Percentiles rank a stretch among this genome's conserved stretches.
These are phyloP conservation scores for Tetrastigma voinierianum DNA, from an alignment of 164 flowering plant species.

Conservation along the genomic window DNA sequence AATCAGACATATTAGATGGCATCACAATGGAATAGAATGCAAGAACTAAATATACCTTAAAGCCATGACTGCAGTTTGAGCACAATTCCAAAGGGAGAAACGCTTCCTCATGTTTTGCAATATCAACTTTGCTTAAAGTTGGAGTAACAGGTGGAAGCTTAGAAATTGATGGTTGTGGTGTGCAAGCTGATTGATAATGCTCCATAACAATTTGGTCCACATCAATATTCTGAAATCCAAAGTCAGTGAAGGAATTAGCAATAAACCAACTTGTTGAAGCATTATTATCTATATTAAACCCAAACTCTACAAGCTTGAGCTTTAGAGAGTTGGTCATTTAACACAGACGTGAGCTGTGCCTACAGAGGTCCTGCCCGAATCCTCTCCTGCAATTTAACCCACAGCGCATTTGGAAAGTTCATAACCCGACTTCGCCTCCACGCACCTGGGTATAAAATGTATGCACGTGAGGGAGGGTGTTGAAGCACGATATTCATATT, in stretches of 20 bases:
- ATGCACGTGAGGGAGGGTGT: too few relatives aligned
- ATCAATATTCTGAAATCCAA: conserved; percentile 67
- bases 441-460: too few relatives aligned
- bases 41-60: conserved; percentile 42
- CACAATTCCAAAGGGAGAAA: conserved; percentile 64
- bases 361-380: too few relatives aligned
- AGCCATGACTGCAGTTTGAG: conserved; percentile 70
- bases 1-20: conserved; percentile 14
- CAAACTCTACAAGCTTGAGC: too few relatives aligned
- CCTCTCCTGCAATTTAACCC: too few relatives aligned
- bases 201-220: conserved; percentile 86
- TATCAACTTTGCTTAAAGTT: conserved; percentile 16
- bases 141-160: conserved; percentile 56
- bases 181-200: conserved; percentile 67
- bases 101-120: conserved; percentile 28
- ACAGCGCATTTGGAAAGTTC: too few relatives aligned
- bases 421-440: too few relatives aligned
- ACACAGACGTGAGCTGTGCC: too few relatives aligned
- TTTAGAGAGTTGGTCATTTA: too few relatives aligned
- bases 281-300: too few relatives aligned
- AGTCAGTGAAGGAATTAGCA: background rate
- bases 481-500: too few relatives aligned
- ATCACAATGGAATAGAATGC: background rate
- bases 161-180: conserved; percentile 65
- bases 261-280: too few relatives aligned